These are phyloP conservation scores for Rhizopus delemar DNA, from an alignment of 371 early-diverging fungal species.

Conservation along the genomic window DNA sequence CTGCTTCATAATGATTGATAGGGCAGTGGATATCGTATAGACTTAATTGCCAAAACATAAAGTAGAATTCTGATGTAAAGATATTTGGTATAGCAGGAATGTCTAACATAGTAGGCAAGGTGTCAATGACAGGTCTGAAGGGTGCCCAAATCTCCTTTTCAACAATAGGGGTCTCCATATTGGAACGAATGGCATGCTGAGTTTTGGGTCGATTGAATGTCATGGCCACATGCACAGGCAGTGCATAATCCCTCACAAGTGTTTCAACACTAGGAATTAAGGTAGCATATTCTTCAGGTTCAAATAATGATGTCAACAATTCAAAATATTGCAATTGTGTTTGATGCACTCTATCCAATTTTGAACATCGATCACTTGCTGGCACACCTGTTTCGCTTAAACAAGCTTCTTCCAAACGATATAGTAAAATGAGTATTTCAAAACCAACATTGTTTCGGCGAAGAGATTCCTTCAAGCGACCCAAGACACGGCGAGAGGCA, in stretches of 20 bases:
- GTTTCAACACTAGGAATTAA: slow-evolving; percentile 62
- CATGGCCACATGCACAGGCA: slow-evolving; percentile 78
- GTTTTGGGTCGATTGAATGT: slow-evolving; percentile 71
- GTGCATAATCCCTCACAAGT: slow-evolving; percentile 58
- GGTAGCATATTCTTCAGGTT: slow-evolving; percentile 56
- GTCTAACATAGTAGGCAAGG: slow-evolving; percentile 26
- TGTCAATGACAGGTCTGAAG: slow-evolving; percentile 20
- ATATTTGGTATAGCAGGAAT: slow-evolving; percentile 41
- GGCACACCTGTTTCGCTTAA: slow-evolving; percentile 58
- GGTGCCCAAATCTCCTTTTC: slow-evolving; percentile 28
- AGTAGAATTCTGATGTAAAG: slow-evolving; percentile 78
- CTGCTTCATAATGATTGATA: slow-evolving; percentile 64
- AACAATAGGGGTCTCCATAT: slow-evolving; percentile 24
- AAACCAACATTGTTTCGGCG: slow-evolving; percentile 55
- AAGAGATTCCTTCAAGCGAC: slow-evolving; percentile 63
- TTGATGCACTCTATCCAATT: slow-evolving; percentile 50
- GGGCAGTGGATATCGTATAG: slow-evolving; percentile 86
- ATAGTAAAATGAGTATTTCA: slow-evolving; percentile 61
- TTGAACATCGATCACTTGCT: slow-evolving; percentile 52
- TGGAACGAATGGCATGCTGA: slow-evolving; percentile 24
- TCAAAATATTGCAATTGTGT: slow-evolving; percentile 69
- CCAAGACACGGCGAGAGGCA: slow-evolving; percentile 58
- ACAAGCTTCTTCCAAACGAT: slow-evolving; percentile 37
- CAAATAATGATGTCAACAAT: slow-evolving; percentile 61
- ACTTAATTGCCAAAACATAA: slow-evolving; percentile 83